Base-by-base conservation (phyloP, 2,329 filamentous ascomycete genomes). In the Fusarium sp. region DNA sequence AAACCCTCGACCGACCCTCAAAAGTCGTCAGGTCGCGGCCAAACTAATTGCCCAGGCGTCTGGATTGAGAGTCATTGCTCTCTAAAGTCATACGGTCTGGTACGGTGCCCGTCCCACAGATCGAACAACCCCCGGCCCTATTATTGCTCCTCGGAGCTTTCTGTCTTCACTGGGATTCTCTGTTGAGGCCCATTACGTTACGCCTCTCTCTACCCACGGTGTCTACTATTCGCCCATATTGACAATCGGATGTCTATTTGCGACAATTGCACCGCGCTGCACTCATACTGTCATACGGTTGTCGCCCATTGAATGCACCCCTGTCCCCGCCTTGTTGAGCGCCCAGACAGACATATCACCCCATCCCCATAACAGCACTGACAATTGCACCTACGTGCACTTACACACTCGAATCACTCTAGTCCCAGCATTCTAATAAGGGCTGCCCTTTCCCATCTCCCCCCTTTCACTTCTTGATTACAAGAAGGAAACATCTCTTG, bases 11-110 rank as follows among this genome's bases (percentile, higher is more conserved):
- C 56, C 56, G 62, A 68, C 55, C 54, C 50, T 54, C 50, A 59
- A 69, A 72, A 72, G 69, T 73, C 71, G 65, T 72, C 69, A 73
- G 71, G 69, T 73, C 54, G 62, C 67, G 57, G 61, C 44, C 51
- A 70, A 62, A 68, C 55, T 42, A 52, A 62, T 59, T 62, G 60
- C 57, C 60, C 67, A 57, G 62, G 62, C 56, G 56, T 34, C 68
- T 70, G 53, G 61, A 51, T 72, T 33, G 61, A 70, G 64, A 67
- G 62, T 66, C 65, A 71, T 72, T 67, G 57, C 58, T 57, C 49
- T 61, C 54, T 34, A 73, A 70, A 73, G 71, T 74, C 72, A 73
- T 74, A 74, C 72, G 72, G 72, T 74, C 51, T 67, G 65, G 65
- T 72, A 73, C 71, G 71, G 71, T 73, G 51, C 52, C 68, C 69